These are phyloP conservation scores for Penicillium bovifimosum DNA, from an alignment of 495 filamentous ascomycete genomes.

Conservation along the genomic window DNA sequence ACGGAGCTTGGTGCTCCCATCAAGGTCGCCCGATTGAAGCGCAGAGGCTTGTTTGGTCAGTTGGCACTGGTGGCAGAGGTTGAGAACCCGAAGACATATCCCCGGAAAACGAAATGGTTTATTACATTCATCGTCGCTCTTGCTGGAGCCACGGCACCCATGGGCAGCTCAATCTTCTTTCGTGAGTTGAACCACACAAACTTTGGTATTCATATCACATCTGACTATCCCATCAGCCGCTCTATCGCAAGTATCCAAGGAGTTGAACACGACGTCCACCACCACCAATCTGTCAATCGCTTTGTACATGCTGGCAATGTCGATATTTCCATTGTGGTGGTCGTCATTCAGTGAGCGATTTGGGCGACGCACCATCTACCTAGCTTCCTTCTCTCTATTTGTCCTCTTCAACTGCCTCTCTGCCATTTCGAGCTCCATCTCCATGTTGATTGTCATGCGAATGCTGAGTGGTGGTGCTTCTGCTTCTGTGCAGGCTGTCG, in stretches of 20 bases:
- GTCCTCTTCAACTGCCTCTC: conserved; percentile 69
- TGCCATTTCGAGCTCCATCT: conserved; percentile 69
- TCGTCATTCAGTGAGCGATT: conserved; percentile 80
- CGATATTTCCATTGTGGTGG: conserved; percentile 93
- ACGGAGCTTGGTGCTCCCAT: conserved; percentile 28
- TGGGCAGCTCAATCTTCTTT: conserved; percentile 81
- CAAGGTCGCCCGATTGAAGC: conserved; percentile 56
- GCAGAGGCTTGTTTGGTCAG: conserved; percentile 69
- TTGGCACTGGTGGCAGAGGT: conserved; percentile 80
- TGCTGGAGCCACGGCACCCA: conserved; percentile 69
- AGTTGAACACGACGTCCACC: conserved; percentile 61
- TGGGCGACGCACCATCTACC: conserved; percentile 79
- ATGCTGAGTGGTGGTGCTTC: conserved; percentile 76
- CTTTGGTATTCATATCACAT: neutral
- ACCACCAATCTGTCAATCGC: conserved; percentile 79
- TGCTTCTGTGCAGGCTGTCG: conserved; percentile 85
- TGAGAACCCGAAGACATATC: conserved; percentile 67
- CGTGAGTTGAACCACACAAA: conserved; percentile 50
- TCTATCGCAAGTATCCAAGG: conserved; percentile 59
- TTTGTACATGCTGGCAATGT: conserved; percentile 86
- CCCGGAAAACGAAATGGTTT: conserved; percentile 70
- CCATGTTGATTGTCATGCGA: conserved; percentile 83
- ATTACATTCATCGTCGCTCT: conserved; percentile 76
- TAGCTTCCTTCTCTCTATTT: conserved; percentile 76
- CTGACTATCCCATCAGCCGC: conserved; percentile 47